Base-by-base conservation (phyloP, 2,329 filamentous ascomycete species). In the Microsporum audouinii region DNA sequence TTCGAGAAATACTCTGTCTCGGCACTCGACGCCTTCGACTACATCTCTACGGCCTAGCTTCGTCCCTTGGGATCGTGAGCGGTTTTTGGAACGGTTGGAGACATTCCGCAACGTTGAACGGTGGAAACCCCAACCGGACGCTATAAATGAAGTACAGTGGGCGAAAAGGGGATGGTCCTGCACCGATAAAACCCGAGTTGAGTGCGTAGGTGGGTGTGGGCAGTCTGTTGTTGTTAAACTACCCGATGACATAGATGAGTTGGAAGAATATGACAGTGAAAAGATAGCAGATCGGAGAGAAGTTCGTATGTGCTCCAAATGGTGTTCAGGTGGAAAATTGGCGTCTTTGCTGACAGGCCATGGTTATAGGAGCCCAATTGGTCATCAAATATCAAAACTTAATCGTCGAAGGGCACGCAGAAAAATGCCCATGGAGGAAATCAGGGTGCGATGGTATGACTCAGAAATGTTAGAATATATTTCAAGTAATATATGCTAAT, bases 161-260 rank as follows among this genome's bases (percentile, higher is more conserved):
- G 91, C 91, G 0, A 96, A 92, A 77, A 80, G 88, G 62, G 92
- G 92, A 0, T 99, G 94, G 92, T 80, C 87, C 2, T 96, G 92
- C 68, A 84, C 88, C 53, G 87, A 87, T 67, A 85, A 85, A 65
- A 91, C 95, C 73, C 88, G 88, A 2, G 89, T 97, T 14, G 84
- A 85, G 17, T 99, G 94, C 71, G 80, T 79, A 47, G 86, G 88
- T 45, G 84, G 91, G 1, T 99, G 94, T 70, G 87, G 87, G 70
- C 87, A 88, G 68, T 88, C 95, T 67, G 79, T 96, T 45, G 82
- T 94, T 3, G 88, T 97, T 59, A 90, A 88, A 74, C 77, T 95
- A 4, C 80, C 84, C 0, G 83, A 84, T 5, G 84, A 88, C 65
- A 84, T 89, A 55, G 79, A 82, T 63, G 78, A 78, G 61, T 72